phyloP scores from a whole-genome alignment of 352 stramenopile genomes.

The Globisporangium rhizosaccharum region DNA sequence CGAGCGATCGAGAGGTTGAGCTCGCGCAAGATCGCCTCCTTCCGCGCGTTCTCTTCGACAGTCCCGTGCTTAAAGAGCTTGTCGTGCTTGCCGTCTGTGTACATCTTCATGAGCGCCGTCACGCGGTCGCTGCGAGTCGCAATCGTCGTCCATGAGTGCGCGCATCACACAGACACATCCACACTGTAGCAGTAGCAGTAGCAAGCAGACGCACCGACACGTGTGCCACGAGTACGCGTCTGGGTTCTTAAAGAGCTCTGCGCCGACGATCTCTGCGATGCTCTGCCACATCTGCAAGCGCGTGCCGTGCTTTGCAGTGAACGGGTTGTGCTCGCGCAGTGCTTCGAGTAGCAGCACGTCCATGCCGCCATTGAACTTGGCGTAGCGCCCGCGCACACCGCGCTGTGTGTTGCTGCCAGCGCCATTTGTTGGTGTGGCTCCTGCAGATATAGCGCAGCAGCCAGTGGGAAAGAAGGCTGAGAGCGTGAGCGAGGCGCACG shows the following conservation, averaged over 20 bases:
- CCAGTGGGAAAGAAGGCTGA: neutral
- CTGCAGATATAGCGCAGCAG: neutral
- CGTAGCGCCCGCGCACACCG: slow-evolving; percentile 53
- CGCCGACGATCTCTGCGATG: slow-evolving; percentile 55
- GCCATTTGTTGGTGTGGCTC: neutral
- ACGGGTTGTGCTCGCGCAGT: slow-evolving; percentile 67
- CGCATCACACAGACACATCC: neutral
- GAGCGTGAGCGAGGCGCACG: no score
- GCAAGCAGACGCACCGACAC: slow-evolving; percentile 42
- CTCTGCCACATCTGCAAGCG: slow-evolving; percentile 80
- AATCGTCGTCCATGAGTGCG: neutral
- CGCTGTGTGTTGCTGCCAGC: slow-evolving; percentile 16
- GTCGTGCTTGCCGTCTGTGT: slow-evolving; percentile 70
- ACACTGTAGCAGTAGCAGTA: neutral
- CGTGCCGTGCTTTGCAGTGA: slow-evolving; percentile 78
- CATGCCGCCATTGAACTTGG: slow-evolving; percentile 77
- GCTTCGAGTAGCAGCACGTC: slow-evolving; percentile 74
- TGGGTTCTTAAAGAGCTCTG: slow-evolving; percentile 59
- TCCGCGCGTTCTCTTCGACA: slow-evolving; percentile 61
- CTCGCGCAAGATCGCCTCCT: slow-evolving; percentile 61
- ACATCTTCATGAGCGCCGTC: slow-evolving; percentile 75
- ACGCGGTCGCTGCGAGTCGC: slow-evolving; percentile 45
- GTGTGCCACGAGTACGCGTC: slow-evolving; percentile 79
- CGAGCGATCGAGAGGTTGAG: slow-evolving; percentile 42
- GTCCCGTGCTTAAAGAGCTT: slow-evolving; percentile 81